Percentiles rank a stretch among this genome's conserved stretches.
These are phyloP conservation scores for Nepenthes mirabilis DNA, from an alignment of 148 eudicot genomes.

Conservation along the genomic window DNA sequence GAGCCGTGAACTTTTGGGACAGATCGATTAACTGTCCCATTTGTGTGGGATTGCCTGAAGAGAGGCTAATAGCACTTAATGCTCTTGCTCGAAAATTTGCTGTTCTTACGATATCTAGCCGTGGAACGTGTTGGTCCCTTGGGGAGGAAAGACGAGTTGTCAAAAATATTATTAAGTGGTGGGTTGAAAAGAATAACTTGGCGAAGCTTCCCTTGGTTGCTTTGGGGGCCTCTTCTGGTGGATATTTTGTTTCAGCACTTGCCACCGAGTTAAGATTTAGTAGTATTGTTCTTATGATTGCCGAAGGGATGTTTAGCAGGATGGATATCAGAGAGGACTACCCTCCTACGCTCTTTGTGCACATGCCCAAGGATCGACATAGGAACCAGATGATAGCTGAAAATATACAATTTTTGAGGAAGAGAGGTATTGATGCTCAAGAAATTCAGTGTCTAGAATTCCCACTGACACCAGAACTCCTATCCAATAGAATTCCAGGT, in stretches of 20 bases:
- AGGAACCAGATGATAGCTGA: slow-evolving; percentile 32
- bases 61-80: slow-evolving; percentile 52
- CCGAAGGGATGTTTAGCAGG: slow-evolving; percentile 56
- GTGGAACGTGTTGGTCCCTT: slow-evolving; percentile 60
- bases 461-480: slow-evolving; percentile 43
- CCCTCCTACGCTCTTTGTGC: slow-evolving; percentile 86
- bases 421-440: slow-evolving; percentile 39
- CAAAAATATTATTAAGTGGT: slow-evolving; percentile 34
- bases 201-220: slow-evolving; percentile 65
- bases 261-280: slow-evolving; percentile 54
- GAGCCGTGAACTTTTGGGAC: slow-evolving; percentile 74
- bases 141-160: slow-evolving; percentile 40
- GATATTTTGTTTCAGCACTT: slow-evolving; percentile 75
- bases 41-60: slow-evolving; percentile 89
- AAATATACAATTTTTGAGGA: slow-evolving; percentile 30
- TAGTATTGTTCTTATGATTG: slow-evolving; percentile 64
- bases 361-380: slow-evolving; percentile 79
- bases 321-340: slow-evolving; percentile 47
- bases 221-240: slow-evolving; percentile 95
- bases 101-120: slow-evolving; percentile 55
- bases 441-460: slow-evolving; percentile 71
- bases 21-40: slow-evolving; percentile 34
- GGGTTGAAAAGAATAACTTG: slow-evolving; percentile 45
- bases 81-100: slow-evolving; percentile 63
- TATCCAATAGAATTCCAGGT: slow-evolving; percentile 47